phyloP scores from a whole-genome alignment of 257 asterid species.

The Capsicum pubescens region DNA sequence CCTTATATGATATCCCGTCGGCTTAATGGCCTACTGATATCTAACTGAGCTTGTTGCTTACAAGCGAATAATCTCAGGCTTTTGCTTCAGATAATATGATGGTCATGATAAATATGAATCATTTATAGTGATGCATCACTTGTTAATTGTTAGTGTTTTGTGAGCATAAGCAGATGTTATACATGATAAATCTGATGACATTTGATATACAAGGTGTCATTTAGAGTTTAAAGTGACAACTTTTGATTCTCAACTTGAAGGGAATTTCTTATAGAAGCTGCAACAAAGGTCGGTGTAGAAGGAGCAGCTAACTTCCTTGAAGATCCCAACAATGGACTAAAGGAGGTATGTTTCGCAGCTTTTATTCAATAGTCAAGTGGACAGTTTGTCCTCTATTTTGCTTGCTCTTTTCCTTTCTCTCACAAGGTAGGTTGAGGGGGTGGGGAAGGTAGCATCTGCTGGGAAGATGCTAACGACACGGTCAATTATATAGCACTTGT shows the following conservation, averaged over 20 bases:
- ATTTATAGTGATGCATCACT: neutral
- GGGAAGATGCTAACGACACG: neutral
- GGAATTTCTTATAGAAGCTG: constrained; percentile 72
- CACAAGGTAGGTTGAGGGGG: neutral
- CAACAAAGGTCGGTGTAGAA: constrained; percentile 79
- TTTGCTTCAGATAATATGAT: too few relatives aligned
- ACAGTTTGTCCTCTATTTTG: neutral
- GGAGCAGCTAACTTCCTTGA: constrained; percentile 93
- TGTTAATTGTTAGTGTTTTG: neutral
- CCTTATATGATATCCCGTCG: neutral
- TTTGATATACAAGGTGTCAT: neutral
- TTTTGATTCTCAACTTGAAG: constrained; percentile 46
- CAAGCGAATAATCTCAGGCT: neutral
- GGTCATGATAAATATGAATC: neutral
- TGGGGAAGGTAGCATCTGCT: neutral
- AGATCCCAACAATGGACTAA: constrained; percentile 78
- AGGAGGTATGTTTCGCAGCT: constrained; percentile 60
- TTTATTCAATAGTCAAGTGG: neutral
- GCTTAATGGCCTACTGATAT: neutral
- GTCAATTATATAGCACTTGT: neutral
- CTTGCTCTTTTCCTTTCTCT: constrained; percentile 12
- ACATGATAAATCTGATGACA: neutral
- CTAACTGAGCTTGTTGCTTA: neutral
- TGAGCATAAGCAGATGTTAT: neutral
- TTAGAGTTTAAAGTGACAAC: constrained; percentile 21